Evolutionary conservation across 1,284 basidiomycete species (phyloP).

Genomic region (Sparassis latifolia): DNA sequence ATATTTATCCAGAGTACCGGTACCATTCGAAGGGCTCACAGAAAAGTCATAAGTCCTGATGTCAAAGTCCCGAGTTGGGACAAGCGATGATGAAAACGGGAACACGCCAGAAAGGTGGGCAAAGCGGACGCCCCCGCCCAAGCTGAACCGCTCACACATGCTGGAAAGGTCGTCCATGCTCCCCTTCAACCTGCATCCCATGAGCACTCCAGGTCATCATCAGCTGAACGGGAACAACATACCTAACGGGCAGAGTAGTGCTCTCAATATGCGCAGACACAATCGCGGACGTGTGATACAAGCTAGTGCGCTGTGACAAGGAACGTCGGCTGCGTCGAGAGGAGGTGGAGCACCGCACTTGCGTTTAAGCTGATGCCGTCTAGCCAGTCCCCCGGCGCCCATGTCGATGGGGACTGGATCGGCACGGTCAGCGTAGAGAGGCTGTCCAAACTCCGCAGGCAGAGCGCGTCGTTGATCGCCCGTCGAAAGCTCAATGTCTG

Average conservation of each 20-base stretch:
- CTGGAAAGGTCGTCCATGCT: constrained; percentile 38
- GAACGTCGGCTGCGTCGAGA: not conserved
- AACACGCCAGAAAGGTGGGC: constrained; percentile 52
- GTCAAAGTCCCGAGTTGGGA: constrained; percentile 22
- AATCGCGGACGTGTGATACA: constrained; percentile 57
- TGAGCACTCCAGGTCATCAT: not conserved
- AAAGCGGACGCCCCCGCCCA: constrained; percentile 47
- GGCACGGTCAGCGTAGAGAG: constrained; percentile 51
- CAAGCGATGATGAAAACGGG: constrained; percentile 29
- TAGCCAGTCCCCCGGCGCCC: constrained; percentile 38
- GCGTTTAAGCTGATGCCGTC: constrained; percentile 34
- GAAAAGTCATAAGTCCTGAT: constrained; percentile 41
- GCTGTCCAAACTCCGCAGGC: constrained; percentile 46
- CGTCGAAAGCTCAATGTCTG: constrained; percentile 22
- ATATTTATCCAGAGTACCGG: too few species aligned
- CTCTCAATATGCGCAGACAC: constrained; percentile 64
- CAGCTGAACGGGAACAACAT: constrained; percentile 5
- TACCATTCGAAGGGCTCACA: constrained; percentile 1
- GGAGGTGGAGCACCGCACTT: constrained; percentile 18
- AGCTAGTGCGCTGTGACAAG: constrained; percentile 29
- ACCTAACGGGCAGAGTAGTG: constrained; percentile 61
- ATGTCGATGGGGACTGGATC: constrained; percentile 40
- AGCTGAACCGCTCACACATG: constrained; percentile 45
- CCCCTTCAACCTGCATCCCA: constrained; percentile 29
- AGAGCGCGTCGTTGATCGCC: constrained; percentile 55